Base-by-base conservation (phyloP, 2,329 filamentous ascomycete species). In the Ceratocystis harringtonii region DNA sequence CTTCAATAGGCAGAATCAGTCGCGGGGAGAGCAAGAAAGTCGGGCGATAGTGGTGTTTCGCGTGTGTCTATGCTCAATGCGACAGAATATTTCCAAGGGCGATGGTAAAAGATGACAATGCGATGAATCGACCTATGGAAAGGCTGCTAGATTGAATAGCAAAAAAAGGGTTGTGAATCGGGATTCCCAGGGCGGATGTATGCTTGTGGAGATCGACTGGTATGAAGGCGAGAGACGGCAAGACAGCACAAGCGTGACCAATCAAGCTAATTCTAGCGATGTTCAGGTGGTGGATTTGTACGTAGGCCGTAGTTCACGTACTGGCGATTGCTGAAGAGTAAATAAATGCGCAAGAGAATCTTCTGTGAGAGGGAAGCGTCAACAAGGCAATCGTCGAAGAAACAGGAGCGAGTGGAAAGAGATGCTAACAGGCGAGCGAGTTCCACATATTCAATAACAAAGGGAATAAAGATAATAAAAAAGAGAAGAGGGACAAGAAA, bases 371-470 rank as follows among this genome's bases (percentile, higher is more conserved):
- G 48, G 2, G n/a, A 19, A n/a, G 48, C n/a, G n/a, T 57, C 6
- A 52, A 28, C 25, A 63, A 45, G 30, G n/a, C 28, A 63, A 28
- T 52, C 28, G 65, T 61, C 52, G 57, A 55, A 45, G 62, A 57
- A 44, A 58, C 57, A 43, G 45, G 25, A 28, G 57, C 62, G 57
- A 44, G 52, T 28, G 19, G 58, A 32, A 32, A 61, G 60, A 32
- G 43, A 41, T 44, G 61, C 36, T 52, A 32, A 25, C 36, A 61
- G 36, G 41, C 55, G 36, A 61, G 48, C 36, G 44, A 61, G 22
- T 19, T 28, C 32, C 15, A 36, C 43, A 44, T 57, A 43, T 45
- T 32, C 55, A 62, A 64, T 10, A 65, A 48, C 19, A 50, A 36
- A 36, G 12, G 60, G 25, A 61, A 41, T 3, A 28, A 62, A 58